Base-by-base conservation (phyloP, 371 early-diverging fungal species). In the Funneliformis caledonium region DNA sequence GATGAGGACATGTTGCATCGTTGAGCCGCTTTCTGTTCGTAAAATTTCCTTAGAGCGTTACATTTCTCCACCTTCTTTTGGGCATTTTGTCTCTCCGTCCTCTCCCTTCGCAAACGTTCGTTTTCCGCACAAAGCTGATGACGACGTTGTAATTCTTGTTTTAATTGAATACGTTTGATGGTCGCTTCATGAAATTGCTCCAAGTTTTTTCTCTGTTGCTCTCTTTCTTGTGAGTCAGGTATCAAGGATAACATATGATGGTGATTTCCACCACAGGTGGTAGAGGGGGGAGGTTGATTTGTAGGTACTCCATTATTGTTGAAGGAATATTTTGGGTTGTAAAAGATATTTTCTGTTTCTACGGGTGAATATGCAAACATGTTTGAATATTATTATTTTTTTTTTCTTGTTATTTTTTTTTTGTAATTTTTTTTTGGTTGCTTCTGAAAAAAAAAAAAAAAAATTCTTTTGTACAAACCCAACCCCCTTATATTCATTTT, bases 1-100 rank as follows among this genome's bases (percentile, higher is more conserved):
- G 19, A 19, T 56, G 16, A 56, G 0, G 1, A 4, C 6, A 7
- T 56, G 16, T 56, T 16, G 19, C 6, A 19, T 56, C 16, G 19
- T 56, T 56, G 56, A 6, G 56, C 52, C 0, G 45, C 37, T 69
- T 69, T 69, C 43, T n/a, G 47, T 69, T 47, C 70, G 45, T 69
- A 69, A 47, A 47, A 69, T 47, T 69, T 69, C 45, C 43, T 69
- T 43, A 69, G 22, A 43, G 70, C 70, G 22, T 69, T 43, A 16
- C 43, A 43, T 16, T 69, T 37, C 22, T 69, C n/a, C 0, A 7
- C 70, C 45, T 69, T 37, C 45, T 69, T 69, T 16, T n/a, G 10
- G 5, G 45, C 37, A 9, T 7, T 43, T 22, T 69, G 47, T 45
- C 19, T 16, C 9, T 43, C 43, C 0, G 70, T 19, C n/a, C 47